A percentile compares a stretch with the other conserved stretches of the same genome.
These are phyloP conservation scores for Castanea crenata DNA, from an alignment of 306 rosid species.

Conservation along the genomic window DNA sequence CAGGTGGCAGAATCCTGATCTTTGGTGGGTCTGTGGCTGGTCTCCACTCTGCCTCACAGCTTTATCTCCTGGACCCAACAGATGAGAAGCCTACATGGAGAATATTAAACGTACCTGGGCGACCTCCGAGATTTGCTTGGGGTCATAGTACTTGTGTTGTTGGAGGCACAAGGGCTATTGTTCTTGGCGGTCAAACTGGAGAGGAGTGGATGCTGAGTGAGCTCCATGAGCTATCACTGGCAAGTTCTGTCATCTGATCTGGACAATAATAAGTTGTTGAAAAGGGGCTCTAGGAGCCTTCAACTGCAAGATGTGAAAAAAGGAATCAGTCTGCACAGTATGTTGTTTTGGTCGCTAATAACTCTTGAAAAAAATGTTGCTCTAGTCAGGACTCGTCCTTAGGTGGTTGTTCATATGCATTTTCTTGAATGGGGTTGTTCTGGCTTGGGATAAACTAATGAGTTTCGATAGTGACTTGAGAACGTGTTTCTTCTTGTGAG, in stretches of 20 bases:
- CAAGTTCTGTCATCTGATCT: slow-evolving; percentile 64
- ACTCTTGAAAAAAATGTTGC: slow-evolving; percentile 35
- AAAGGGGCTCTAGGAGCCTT: slow-evolving; percentile 33
- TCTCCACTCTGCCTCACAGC: slow-evolving; percentile 99
- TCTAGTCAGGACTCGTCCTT: slow-evolving; percentile 46
- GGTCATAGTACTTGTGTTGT: slow-evolving; percentile 99
- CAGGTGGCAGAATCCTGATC: slow-evolving; percentile 94
- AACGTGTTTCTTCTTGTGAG: slow-evolving; percentile 62
- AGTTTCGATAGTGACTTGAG: slow-evolving; percentile 40
- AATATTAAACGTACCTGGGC: slow-evolving; percentile 86
- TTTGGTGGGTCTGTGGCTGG: slow-evolving; percentile 99
- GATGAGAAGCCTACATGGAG: slow-evolving; percentile 99
- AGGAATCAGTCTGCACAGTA: slow-evolving; percentile 39
- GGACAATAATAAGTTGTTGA: slow-evolving; percentile 23
- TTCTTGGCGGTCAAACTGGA: slow-evolving; percentile 98
- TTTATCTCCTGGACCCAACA: slow-evolving; percentile 88
- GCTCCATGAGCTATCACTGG: slow-evolving; percentile 93
- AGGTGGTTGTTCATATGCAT: slow-evolving; percentile 39
- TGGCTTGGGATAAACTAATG: slow-evolving; percentile 49
- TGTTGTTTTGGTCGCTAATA: slow-evolving; percentile 35
- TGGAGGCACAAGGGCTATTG: slow-evolving; percentile 97
- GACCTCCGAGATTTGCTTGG: slow-evolving; percentile 98
- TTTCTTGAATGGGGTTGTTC: slow-evolving; percentile 48
- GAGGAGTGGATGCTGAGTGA: slow-evolving; percentile 99
- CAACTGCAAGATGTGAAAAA: slow-evolving; percentile 32